Conservation (phyloP, 2,329 filamentous ascomycete species). For the Colletotrichum theobromicola region DNA sequence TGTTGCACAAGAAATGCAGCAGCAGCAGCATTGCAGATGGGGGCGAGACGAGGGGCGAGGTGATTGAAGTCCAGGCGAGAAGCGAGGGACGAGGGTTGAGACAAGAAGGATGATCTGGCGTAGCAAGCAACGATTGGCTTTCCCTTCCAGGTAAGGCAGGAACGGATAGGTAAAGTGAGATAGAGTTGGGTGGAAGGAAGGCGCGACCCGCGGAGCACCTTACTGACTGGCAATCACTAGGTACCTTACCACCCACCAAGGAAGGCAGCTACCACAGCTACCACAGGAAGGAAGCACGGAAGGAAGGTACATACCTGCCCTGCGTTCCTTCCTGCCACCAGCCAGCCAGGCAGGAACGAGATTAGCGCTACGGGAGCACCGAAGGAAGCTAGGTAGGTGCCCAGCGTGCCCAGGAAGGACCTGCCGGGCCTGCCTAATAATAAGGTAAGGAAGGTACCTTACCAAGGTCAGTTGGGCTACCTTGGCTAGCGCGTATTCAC, state of each 20-base stretch:
- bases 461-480: background rate
- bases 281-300: background rate
- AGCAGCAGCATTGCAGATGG: background rate
- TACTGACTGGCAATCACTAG: background rate
- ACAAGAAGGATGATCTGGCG: background rate
- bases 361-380: background rate
- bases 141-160: background rate
- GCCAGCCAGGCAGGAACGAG: background rate
- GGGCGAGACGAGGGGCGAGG: background rate
- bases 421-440: too few relatives aligned
- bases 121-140: background rate
- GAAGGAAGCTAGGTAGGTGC: background rate
- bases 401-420: background rate
- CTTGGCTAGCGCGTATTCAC: background rate
- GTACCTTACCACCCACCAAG: background rate
- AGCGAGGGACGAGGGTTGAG: background rate
- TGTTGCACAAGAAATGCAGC: background rate
- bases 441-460: too few relatives aligned
- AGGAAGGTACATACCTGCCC: background rate
- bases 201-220: background rate
- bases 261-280: background rate
- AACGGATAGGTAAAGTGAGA: background rate
- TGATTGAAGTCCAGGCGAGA: too few relatives aligned
- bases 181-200: background rate
- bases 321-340: background rate